Conservation (phyloP, 2,329 filamentous ascomycete genomes). For the Cryphonectria naterciae region DNA sequence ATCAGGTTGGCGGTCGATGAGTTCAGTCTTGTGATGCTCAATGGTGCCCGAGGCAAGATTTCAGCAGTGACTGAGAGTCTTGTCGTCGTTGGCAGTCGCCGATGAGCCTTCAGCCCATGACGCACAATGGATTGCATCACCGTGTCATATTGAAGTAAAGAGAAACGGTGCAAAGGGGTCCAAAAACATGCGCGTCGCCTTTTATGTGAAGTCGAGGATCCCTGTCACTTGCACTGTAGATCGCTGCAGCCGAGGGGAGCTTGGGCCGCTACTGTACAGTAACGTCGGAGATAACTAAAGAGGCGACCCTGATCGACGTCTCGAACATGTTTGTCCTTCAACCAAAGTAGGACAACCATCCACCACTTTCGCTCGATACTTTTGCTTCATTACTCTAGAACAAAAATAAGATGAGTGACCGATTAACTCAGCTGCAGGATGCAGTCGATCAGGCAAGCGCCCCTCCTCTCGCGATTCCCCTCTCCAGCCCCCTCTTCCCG, state of each 20-base stretch:
- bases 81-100: background rate
- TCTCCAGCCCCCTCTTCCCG: background rate
- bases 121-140: conserved; percentile 25
- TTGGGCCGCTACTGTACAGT: conserved; percentile 11
- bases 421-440: conserved; percentile 83
- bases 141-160: conserved; percentile 17
- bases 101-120: conserved; percentile 26
- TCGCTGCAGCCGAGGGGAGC: conserved; percentile 12
- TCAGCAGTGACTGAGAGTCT: background rate
- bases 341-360: background rate
- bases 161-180: background rate
- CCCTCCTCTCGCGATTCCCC: background rate
- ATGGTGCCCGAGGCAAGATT: background rate
- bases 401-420: conserved; percentile 68
- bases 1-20: conserved; percentile 34
- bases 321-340: background rate
- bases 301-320: background rate
- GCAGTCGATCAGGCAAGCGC: conserved; percentile 74
- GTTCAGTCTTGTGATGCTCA: conserved; percentile 19
- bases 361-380: background rate
- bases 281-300: conserved; percentile 9
- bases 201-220: background rate
- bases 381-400: conserved; percentile 23
- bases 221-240: conserved; percentile 12
- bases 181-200: background rate